These are phyloP conservation scores for Rubia balearica DNA, from an alignment of 305 asterid species.

Conservation along the genomic window DNA sequence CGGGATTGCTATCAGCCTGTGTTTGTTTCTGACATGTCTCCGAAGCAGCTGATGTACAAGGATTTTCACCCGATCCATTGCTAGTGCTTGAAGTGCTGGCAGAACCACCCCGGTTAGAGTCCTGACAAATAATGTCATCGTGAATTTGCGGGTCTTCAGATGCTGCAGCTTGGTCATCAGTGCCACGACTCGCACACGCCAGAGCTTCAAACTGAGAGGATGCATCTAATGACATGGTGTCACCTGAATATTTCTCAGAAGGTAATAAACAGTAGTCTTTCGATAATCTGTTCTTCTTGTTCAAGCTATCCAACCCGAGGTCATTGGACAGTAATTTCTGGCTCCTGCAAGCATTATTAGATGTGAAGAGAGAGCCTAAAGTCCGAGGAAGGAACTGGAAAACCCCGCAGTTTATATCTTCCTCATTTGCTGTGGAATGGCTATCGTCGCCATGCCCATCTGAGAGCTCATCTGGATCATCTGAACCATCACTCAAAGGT, in stretches of 20 bases:
- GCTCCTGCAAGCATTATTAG: slow-evolving; percentile 29
- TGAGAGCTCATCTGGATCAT: slow-evolving; percentile 64
- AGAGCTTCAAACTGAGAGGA: slow-evolving; percentile 26
- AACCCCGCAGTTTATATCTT: slow-evolving; percentile 50
- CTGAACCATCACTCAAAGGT: slow-evolving; percentile 42
- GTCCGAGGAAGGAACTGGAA: slow-evolving; percentile 77
- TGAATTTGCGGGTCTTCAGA: slow-evolving; percentile 16
- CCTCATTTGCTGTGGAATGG: slow-evolving; percentile 42
- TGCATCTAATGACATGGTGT: slow-evolving; percentile 29
- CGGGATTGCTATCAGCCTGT: slow-evolving; percentile 27
- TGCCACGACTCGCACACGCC: slow-evolving; percentile 13
- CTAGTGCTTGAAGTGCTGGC: slow-evolving; percentile 21
- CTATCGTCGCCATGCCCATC: slow-evolving; percentile 45
- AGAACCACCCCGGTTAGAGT: slow-evolving; percentile 18
- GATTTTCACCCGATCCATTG: slow-evolving; percentile 22
- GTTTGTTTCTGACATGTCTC: slow-evolving; percentile 25
- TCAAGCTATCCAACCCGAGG: not conserved
- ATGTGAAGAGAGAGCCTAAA: slow-evolving; percentile 51
- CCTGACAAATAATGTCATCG: slow-evolving; percentile 17
- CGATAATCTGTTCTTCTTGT: slow-evolving; percentile 26
- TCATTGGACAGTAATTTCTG: slow-evolving; percentile 4
- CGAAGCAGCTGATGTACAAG: slow-evolving; percentile 20
- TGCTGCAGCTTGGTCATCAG: slow-evolving; percentile 20
- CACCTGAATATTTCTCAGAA: slow-evolving; percentile 38
- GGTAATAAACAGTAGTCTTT: slow-evolving; percentile 34